Evolutionary conservation across 495 filamentous ascomycete genomes (phyloP).

Genomic region (Lichina pygmaea): DNA sequence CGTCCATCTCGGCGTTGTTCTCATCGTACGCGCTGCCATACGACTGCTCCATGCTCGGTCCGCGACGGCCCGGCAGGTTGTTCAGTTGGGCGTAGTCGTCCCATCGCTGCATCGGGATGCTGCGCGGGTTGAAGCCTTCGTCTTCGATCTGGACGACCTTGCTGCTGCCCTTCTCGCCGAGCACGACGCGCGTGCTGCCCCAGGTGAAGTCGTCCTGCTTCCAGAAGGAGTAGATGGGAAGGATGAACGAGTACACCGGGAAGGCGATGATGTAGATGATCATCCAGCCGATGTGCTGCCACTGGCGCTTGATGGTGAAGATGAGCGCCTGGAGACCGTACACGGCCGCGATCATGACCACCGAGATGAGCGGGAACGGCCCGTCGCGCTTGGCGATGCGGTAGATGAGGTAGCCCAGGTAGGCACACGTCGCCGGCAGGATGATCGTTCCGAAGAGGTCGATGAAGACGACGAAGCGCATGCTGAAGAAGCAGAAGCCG

Average conservation of each 20-base stretch:
- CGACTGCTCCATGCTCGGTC: conserved; percentile 40
- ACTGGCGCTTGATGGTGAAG: conserved; percentile 86
- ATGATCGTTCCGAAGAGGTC: conserved; percentile 87
- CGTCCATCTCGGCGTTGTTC: conserved; percentile 77
- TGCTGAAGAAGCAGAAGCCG: conserved; percentile 97
- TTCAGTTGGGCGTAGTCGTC: conserved; percentile 89
- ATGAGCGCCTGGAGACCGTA: conserved; percentile 91
- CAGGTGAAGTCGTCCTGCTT: conserved; percentile 95
- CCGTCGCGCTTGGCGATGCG: conserved; percentile 38
- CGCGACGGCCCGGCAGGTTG: conserved; percentile 75
- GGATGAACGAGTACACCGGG: conserved; percentile 76
- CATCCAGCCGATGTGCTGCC: conserved; percentile 98
- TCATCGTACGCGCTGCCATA: conserved; percentile 15
- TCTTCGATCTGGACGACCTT: conserved; percentile 70
- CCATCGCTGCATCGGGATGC: conserved; percentile 86
- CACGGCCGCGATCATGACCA: conserved; percentile 67
- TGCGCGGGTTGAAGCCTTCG: conserved; percentile 67
- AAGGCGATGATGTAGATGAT: conserved; percentile 88
- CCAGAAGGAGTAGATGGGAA: conserved; percentile 97
- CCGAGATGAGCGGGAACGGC: conserved; percentile 62
- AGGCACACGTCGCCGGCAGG: conserved; percentile 71
- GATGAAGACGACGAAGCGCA: conserved; percentile 92
- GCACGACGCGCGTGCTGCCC: conserved; percentile 94
- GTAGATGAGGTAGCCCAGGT: conserved; percentile 79
- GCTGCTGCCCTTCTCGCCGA: conserved; percentile 77